phyloP scores from a whole-genome alignment of 1,284 basidiomycete genomes.

The Fistulina hepatica region DNA sequence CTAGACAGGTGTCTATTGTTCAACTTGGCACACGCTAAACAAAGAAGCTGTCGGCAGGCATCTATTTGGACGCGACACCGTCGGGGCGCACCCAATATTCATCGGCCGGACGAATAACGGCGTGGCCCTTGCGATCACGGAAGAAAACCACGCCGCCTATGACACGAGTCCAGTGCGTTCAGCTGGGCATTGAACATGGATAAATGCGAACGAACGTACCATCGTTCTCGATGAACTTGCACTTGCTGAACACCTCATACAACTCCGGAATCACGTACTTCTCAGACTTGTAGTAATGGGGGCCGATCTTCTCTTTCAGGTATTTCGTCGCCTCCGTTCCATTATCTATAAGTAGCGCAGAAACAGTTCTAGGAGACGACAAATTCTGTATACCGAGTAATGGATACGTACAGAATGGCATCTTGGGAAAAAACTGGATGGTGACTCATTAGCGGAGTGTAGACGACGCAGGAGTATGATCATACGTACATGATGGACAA shows the following conservation, averaged over 20 bases:
- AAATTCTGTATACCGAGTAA: no score
- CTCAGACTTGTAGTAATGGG: slow-evolving; percentile 39
- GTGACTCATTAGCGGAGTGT: no score
- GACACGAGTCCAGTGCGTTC: not conserved
- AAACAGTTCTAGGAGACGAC: no score
- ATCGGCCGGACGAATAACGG: not conserved
- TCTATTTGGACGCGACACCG: no score
- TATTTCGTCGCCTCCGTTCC: slow-evolving; percentile 40
- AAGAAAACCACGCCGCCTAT: not conserved
- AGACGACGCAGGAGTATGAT: not conserved
- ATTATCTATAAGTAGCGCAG: no score
- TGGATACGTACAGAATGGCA: slow-evolving; percentile 34
- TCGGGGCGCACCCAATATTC: no score
- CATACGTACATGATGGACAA: slow-evolving; percentile 33
- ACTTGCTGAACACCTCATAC: slow-evolving; percentile 48
- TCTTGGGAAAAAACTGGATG: slow-evolving; percentile 40
- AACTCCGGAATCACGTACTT: slow-evolving; percentile 40
- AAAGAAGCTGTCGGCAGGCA: no score
- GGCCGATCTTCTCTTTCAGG: slow-evolving; percentile 40
- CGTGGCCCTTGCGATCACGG: not conserved
- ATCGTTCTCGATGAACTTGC: slow-evolving; percentile 57
- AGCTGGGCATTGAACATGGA: no score
- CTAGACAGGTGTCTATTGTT: no score
- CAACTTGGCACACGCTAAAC: no score
- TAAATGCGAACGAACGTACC: slow-evolving; percentile 19